Evolutionary conservation across 441 rosid species (phyloP).

Genomic region (Pelargonium fulgidum): DNA sequence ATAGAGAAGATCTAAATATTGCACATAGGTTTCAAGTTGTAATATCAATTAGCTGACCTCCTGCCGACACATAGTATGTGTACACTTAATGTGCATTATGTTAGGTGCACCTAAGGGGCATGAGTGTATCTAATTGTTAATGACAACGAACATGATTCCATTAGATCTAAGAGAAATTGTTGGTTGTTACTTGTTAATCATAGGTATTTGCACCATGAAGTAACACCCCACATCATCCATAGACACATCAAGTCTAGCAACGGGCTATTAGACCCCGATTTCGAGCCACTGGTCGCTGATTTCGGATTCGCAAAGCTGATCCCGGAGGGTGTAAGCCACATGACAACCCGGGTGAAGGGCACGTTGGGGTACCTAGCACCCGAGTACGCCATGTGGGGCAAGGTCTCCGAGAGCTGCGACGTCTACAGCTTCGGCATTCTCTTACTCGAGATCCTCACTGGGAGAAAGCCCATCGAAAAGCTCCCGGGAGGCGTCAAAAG

Average conservation of each 20-base stretch:
- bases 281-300: conserved; percentile 68
- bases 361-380: conserved; percentile 67
- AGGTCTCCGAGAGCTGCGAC: conserved; percentile 28
- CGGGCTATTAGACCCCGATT: conserved; percentile 56
- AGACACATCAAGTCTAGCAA: conserved; percentile 76
- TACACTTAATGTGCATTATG: neutral
- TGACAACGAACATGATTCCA: no score
- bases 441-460: conserved; percentile 24
- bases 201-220: conserved; percentile 90
- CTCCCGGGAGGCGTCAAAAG: conserved; percentile 18
- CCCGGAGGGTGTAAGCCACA: conserved; percentile 75
- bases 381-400: conserved; percentile 11
- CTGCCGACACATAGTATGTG: no score
- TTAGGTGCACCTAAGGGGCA: conserved; percentile 20
- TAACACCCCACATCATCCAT: conserved; percentile 76
- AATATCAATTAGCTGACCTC: no score
- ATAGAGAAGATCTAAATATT: no score
- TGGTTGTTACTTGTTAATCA: no score
- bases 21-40: no score
- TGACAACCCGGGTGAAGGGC: conserved; percentile 73
- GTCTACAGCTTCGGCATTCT: conserved; percentile 28
- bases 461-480: conserved; percentile 25
- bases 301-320: conserved; percentile 71
- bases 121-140: no score
- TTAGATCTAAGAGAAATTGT: no score